Evolutionary conservation across 768 basidiomycete genomes (phyloP).

Genomic region (Pulveroboletus sp.): DNA sequence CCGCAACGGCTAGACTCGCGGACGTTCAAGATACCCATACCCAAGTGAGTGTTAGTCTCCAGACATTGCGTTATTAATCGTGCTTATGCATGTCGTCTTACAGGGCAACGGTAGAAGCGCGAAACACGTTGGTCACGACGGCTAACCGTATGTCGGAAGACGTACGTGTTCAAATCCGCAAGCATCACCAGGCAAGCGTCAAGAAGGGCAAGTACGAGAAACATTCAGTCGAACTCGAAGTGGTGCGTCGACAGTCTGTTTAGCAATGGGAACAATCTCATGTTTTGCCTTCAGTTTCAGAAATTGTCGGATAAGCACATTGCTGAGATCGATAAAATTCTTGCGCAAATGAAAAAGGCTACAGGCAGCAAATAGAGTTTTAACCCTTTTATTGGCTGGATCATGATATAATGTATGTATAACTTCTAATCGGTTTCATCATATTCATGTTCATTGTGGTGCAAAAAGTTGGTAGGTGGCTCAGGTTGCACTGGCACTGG

Average conservation of each 20-base stretch:
- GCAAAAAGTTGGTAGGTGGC: too few relatives aligned
- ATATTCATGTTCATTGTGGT: too few relatives aligned
- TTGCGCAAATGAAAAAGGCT: conserved; percentile 61
- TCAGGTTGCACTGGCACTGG: too few relatives aligned
- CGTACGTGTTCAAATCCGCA: conserved; percentile 70
- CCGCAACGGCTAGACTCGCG: conserved; percentile 70
- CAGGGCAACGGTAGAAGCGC: conserved; percentile 78
- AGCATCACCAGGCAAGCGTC: conserved; percentile 60
- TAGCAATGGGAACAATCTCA: not conserved
- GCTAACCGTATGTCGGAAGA: conserved; percentile 73
- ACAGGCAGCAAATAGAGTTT: conserved; percentile 34
- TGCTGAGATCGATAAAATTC: conserved; percentile 62
- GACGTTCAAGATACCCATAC: conserved; percentile 78
- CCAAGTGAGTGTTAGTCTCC: conserved; percentile 51
- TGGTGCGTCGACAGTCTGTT: conserved; percentile 42
- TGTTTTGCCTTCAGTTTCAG: conserved; percentile 56
- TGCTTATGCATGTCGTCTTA: not conserved
- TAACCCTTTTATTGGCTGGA: too few relatives aligned
- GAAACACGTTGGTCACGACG: conserved; percentile 49
- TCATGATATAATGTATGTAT: too few relatives aligned
- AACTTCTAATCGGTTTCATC: too few relatives aligned
- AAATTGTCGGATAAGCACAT: conserved; percentile 63
- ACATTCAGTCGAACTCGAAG: conserved; percentile 65
- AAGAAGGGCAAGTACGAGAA: conserved; percentile 72
- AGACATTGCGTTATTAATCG: not conserved